Evolutionary conservation across 257 asterid species (phyloP), one percentile per base, ranked within the genome.

Genomic region (Ligustrum vulgare): DNA sequence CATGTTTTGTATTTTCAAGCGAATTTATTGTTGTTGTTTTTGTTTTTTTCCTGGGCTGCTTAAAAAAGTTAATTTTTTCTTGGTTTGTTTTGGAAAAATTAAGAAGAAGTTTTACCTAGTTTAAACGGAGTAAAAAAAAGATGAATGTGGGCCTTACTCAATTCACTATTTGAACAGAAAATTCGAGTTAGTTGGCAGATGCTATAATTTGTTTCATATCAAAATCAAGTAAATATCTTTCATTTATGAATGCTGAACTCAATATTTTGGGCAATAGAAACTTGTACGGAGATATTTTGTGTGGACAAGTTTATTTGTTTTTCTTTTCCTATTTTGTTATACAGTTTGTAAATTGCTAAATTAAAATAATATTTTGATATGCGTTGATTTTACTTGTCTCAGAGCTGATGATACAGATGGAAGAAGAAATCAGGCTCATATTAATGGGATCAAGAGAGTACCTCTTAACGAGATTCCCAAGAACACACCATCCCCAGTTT

Each of bases 391-490:
- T 67, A 75, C 73, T 69, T 37, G 71, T 74, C 77, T 7, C 77
- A 87, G 94, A 83, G 81, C 68, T 72, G 87, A 67, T 58, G 80
- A 77, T 71, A 82, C 77, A 62, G 72, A 80, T 74, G 80, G 66
- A 83, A 77, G 37, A 37, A 83, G 77, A 64, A 71, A 79, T 63
- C 39, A 25, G 49, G 72, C 77, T 70, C 76, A 13, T 32, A 49
- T 41, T 74, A 78, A 68, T 81, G 87, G 73, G 69, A 32, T 72
- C 69, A 73, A 75, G 84, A 88, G 94, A 82, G 62, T 68, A 73
- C 96, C 98, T 60, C 88, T 92, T 36, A 77, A 89, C 4, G 83
- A 86, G 71, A 83, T 91, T 72, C 79, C 83, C n/a, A 60, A 72
- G 74, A 92, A 90, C 76, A 37, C 70, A 49, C 69, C 79, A 31